Conservation (phyloP, 306 rosid species). For the Sophora flavescens region DNA sequence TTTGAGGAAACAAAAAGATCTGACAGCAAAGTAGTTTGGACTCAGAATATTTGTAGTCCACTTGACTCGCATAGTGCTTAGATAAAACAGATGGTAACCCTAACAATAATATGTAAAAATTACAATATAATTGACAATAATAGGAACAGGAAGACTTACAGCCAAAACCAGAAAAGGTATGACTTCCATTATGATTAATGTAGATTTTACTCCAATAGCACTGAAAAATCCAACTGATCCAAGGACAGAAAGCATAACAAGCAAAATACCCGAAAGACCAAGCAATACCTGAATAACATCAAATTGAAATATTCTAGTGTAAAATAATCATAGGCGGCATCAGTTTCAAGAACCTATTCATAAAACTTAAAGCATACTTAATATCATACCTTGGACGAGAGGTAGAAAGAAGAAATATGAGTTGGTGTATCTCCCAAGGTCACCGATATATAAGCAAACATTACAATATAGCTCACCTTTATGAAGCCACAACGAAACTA, state of each 20-base stretch:
- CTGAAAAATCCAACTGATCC: conserved; percentile 97
- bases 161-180: conserved; percentile 96
- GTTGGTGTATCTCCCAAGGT: conserved; percentile 82
- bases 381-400: conserved; percentile 84
- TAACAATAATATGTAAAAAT: conserved; percentile 32
- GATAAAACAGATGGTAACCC: not conserved
- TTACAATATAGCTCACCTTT: conserved; percentile 89
- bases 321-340: conserved; percentile 24
- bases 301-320: conserved; percentile 38
- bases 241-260: conserved; percentile 92
- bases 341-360: conserved; percentile 18
- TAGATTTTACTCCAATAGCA: conserved; percentile 89
- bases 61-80: conserved; percentile 12
- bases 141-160: conserved; percentile 64
- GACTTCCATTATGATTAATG: conserved; percentile 97
- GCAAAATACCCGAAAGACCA: conserved; percentile 90
- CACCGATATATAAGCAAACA: conserved; percentile 92
- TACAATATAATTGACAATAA: conserved; percentile 13
- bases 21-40: conserved; percentile 19
- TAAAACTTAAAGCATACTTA: not conserved
- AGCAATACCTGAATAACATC: conserved; percentile 73
- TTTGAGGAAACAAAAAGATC: not conserved
- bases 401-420: conserved; percentile 70
- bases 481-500: conserved; percentile 38
- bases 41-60: not conserved